phyloP scores from a whole-genome alignment of 2,329 filamentous ascomycete species.

The Fusarium sp. region DNA sequence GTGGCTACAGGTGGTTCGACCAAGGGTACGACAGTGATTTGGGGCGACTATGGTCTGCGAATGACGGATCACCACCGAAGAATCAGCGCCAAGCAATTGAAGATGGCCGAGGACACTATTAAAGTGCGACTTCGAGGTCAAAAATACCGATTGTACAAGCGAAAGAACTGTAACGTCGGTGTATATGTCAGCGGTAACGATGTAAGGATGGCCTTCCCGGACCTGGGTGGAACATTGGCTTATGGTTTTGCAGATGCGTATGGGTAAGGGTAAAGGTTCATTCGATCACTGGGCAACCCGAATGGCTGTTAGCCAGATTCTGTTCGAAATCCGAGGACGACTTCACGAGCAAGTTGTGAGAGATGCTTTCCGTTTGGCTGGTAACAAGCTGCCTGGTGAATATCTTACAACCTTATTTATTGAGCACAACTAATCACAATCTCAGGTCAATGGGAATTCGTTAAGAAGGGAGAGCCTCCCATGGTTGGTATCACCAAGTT shows the following conservation, averaged over 20 bases:
- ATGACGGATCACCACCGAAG: slow-evolving; percentile 94
- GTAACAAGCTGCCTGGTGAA: slow-evolving; percentile 91
- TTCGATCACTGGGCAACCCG: slow-evolving; percentile 97
- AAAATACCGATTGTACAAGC: slow-evolving; percentile 91
- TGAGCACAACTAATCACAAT: slow-evolving; percentile 32
- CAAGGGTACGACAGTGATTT: slow-evolving; percentile 93
- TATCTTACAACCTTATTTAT: not conserved
- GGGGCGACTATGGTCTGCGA: slow-evolving; percentile 94
- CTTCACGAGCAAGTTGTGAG: slow-evolving; percentile 93
- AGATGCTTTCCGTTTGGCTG: slow-evolving; percentile 93
- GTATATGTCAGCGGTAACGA: slow-evolving; percentile 97
- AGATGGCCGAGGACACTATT: slow-evolving; percentile 93
- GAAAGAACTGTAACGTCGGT: slow-evolving; percentile 90
- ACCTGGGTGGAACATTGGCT: slow-evolving; percentile 18
- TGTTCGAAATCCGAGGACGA: slow-evolving; percentile 92
- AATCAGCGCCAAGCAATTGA: slow-evolving; percentile 86
- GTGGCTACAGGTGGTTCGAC: slow-evolving; percentile 90
- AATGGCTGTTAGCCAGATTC: slow-evolving; percentile 87
- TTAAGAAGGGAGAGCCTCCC: slow-evolving; percentile 88
- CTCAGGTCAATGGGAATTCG: slow-evolving; percentile 86
- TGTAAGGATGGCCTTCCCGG: slow-evolving; percentile 54
- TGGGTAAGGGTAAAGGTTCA: slow-evolving; percentile 98
- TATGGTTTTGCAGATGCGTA: slow-evolving; percentile 72
- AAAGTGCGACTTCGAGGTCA: slow-evolving; percentile 87
- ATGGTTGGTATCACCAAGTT: slow-evolving; percentile 94